phyloP scores from a whole-genome alignment of 768 basidiomycete genomes.

The Panaeolus cyanescens region DNA sequence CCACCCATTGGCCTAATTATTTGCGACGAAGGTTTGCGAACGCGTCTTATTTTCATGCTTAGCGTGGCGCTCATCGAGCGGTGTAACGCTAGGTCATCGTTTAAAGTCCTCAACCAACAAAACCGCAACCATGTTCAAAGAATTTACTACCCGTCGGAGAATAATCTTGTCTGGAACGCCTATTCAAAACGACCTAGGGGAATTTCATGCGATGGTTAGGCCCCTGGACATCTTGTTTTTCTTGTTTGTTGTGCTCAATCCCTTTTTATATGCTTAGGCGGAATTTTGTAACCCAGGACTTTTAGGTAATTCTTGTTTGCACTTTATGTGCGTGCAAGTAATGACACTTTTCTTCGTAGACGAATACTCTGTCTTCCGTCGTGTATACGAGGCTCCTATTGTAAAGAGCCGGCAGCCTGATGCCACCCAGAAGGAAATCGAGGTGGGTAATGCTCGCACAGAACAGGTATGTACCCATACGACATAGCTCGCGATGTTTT shows the following conservation, averaged over 20 bases:
- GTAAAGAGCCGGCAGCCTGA: slow-evolving; percentile 81
- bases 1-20: slow-evolving; percentile 93
- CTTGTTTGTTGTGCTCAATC: background rate
- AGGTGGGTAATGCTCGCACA: slow-evolving; percentile 76
- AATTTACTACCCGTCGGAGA: slow-evolving; percentile 71
- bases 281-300: slow-evolving; percentile 95
- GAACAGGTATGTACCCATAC: slow-evolving; percentile 75
- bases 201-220: slow-evolving; percentile 96
- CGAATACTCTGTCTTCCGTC: slow-evolving; percentile 73
- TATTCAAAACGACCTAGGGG: slow-evolving; percentile 93
- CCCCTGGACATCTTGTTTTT: slow-evolving; percentile 1
- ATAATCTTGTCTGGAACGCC: slow-evolving; percentile 96
- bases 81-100: slow-evolving; percentile 69
- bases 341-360: slow-evolving; percentile 40
- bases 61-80: background rate
- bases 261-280: slow-evolving; percentile 46
- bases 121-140: slow-evolving; percentile 84
- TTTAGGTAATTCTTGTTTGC: slow-evolving; percentile 50
- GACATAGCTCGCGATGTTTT: too few relatives aligned
- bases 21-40: slow-evolving; percentile 83
- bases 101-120: slow-evolving; percentile 92
- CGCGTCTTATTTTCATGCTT: background rate
- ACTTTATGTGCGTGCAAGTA: slow-evolving; percentile 4
- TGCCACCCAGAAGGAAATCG: slow-evolving; percentile 68
- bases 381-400: slow-evolving; percentile 87